Evolutionary conservation across 2,329 filamentous ascomycete genomes (phyloP).

Genomic region (Colletotrichum sp.): DNA sequence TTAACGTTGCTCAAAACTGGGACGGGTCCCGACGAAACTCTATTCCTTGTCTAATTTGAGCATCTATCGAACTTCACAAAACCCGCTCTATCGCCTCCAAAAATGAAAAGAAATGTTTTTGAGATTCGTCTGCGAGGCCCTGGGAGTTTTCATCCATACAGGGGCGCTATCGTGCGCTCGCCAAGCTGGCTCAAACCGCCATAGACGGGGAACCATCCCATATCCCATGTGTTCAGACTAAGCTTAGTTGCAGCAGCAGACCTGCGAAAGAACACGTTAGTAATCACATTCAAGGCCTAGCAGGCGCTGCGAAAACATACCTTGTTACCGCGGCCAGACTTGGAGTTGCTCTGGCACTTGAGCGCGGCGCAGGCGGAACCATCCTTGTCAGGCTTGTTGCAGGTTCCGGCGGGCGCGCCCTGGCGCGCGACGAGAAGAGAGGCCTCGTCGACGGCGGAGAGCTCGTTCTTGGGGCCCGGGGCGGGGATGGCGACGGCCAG

Average conservation of each 20-base stretch:
- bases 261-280: not conserved
- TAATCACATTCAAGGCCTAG: no score
- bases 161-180: not conserved
- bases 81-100: not conserved
- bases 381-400: not conserved
- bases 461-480: not conserved
- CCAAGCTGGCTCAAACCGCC: not conserved
- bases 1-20: not conserved
- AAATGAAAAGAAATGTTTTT: not conserved
- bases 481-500: not conserved
- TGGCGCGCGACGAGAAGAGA: not conserved
- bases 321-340: not conserved
- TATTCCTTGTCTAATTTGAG: not conserved
- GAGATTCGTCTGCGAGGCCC: rapidly evolving
- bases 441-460: not conserved
- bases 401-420: not conserved
- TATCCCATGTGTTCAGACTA: not conserved
- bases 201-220: rapidly evolving
- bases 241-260: conserved; percentile 9
- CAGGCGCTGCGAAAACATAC: not conserved
- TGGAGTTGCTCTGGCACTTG: not conserved
- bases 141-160: not conserved
- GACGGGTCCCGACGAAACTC: not conserved
- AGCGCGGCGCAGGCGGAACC: not conserved
- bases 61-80: not conserved